Evolutionary conservation across 129 eudicot genomes (phyloP), one percentile per base, ranked within the genome.

Genomic region (Ambrosia artemisiifolia): DNA sequence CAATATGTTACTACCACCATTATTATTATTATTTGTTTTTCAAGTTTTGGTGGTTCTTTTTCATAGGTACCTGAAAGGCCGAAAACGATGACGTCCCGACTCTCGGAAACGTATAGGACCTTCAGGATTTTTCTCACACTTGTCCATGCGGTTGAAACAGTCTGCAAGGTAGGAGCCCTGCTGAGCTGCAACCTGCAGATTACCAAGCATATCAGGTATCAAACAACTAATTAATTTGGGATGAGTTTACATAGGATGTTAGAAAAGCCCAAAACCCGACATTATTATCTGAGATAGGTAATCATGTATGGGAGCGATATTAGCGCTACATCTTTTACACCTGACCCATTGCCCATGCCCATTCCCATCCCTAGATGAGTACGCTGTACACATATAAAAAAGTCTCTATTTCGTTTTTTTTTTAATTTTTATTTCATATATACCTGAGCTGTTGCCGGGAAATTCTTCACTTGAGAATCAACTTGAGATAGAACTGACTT

Each of bases 391-490:
- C 43, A 38, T 38, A 9, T 38, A 38, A 38, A 38, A 38, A 9
- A 7, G 8, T 38, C 43, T 38, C 10, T 40, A 6, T 40, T 10
- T 40, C 9, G 9, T 40, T 40, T 40, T 7, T 38, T 38, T 38
- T 38, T 6, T 38, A 38, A 38, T 3, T 14, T 13, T 49, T 2
- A 5, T 49, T n/a, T 49, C 2, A 43, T 43, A n/a, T 6, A 18
- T 53, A 91, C 97, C 90, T 91, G 97, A 54, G 97, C 92, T 8
- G 97, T 91, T 68, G 97, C 97, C 2, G 97, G 97, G 60, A 91
- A 90, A 83, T 88, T 88, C 82, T 91, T 91, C 95, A 91, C 81
- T 72, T 88, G 91, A 63, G 92, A 85, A 75, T 91, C 97, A 24
- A 91, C 97, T 75, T 88, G 78, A 65, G 97, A 88, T 75, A 91